These are phyloP conservation scores for Scolecobasidium constrictum DNA, from an alignment of 2,329 filamentous ascomycete species.

Conservation along the genomic window DNA sequence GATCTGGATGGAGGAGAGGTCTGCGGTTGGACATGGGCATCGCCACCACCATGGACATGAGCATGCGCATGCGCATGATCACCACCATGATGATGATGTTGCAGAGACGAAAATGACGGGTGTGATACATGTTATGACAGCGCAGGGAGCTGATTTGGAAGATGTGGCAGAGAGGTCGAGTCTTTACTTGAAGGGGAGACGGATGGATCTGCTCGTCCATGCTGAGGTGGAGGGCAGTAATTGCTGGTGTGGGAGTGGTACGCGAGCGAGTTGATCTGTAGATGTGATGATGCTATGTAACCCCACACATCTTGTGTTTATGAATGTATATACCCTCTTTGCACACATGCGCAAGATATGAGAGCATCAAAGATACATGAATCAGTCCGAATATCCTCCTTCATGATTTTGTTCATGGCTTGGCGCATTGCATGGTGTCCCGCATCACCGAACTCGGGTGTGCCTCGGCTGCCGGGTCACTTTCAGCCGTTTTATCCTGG, in stretches of 20 bases:
- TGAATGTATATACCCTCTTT: too few species aligned
- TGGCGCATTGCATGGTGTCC: too few species aligned
- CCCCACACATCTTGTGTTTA: too few species aligned
- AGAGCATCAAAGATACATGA: too few species aligned
- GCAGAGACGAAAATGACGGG: conserved; percentile 53
- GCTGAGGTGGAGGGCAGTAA: conserved; percentile 75
- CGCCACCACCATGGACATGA: conserved; percentile 26
- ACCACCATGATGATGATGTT: conserved; percentile 19
- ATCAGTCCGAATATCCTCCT: too few species aligned
- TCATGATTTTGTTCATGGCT: too few species aligned
- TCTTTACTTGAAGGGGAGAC: conserved; percentile 57
- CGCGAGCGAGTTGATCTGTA: not conserved
- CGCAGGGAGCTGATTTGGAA: conserved; percentile 60
- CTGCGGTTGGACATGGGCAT: conserved; percentile 29
- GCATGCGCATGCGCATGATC: conserved; percentile 24
- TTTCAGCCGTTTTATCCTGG: too few species aligned
- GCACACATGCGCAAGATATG: too few species aligned
- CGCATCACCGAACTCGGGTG: too few species aligned
- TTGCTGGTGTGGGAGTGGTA: conserved; percentile 49
- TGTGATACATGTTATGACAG: conserved; percentile 76
- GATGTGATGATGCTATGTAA: too few species aligned
- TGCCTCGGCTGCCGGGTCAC: too few species aligned
- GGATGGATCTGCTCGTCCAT: conserved; percentile 76
- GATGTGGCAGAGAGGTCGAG: conserved; percentile 73
- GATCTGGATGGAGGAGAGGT: conserved; percentile 78